phyloP scores from a whole-genome alignment of 345 rosid species.

The Gossypium thurberi region DNA sequence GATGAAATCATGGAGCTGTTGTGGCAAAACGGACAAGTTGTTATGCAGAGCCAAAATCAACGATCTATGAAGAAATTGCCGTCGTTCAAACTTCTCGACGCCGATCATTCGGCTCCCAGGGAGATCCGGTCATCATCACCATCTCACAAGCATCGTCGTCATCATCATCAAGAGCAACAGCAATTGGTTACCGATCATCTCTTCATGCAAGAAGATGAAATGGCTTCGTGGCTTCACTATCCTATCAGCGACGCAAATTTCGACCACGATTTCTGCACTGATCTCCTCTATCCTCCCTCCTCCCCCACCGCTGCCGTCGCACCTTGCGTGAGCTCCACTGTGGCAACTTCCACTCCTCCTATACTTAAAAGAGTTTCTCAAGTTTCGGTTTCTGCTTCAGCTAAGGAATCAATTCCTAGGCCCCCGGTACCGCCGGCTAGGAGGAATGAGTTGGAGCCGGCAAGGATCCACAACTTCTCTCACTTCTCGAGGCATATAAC shows the following conservation, averaged over 20 bases:
- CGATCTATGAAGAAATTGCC: slow-evolving; percentile 39
- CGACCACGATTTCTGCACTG: slow-evolving; percentile 60
- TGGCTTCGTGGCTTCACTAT: slow-evolving; percentile 84
- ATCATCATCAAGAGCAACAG: slow-evolving; percentile 21
- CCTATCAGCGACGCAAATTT: slow-evolving; percentile 50
- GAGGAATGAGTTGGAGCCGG: slow-evolving; percentile 20
- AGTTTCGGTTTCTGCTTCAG: slow-evolving; percentile 9
- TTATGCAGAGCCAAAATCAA: slow-evolving; percentile 57
- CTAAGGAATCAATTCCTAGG: slow-evolving; percentile 20
- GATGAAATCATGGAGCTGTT: slow-evolving; percentile 80
- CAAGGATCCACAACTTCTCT: slow-evolving; percentile 45
- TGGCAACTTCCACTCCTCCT: slow-evolving; percentile 4
- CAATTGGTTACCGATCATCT: slow-evolving; percentile 32
- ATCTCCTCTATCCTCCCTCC: slow-evolving; percentile 43
- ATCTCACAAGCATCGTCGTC: background rate
- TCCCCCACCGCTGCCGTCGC: slow-evolving; percentile 14
- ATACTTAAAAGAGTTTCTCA: slow-evolving; percentile 17
- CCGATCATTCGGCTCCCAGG: slow-evolving; percentile 16
- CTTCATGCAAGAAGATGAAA: slow-evolving; percentile 85
- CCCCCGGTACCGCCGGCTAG: slow-evolving; percentile 45
- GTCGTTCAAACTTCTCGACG: slow-evolving; percentile 26
- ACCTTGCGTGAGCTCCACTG: slow-evolving; percentile 25
- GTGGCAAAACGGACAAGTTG: slow-evolving; percentile 90
- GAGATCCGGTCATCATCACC: slow-evolving; percentile 18
- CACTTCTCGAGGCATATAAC: slow-evolving; percentile 46